Percentiles rank a stretch among this genome's conserved stretches.
Conservation (phyloP, 2,329 filamentous ascomycete genomes). For the Endothia cerciana region DNA sequence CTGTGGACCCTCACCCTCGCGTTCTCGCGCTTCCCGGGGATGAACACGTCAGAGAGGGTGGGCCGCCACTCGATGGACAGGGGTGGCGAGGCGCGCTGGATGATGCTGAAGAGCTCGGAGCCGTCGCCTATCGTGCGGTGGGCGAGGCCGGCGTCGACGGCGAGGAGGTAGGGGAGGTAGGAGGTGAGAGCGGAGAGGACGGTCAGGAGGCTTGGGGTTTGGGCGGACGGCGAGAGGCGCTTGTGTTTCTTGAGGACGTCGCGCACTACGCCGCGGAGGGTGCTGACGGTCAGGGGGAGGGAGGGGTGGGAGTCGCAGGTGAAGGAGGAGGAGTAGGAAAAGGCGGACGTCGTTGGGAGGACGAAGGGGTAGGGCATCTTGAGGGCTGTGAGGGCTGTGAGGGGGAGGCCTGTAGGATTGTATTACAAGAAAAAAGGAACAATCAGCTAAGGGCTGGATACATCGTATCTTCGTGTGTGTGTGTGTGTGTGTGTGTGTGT, state of each 20-base stretch:
- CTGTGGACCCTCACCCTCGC: slow-evolving; percentile 71
- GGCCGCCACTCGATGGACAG: slow-evolving; percentile 83
- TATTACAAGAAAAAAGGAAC: neutral
- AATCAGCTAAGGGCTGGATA: neutral
- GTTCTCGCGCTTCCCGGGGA: slow-evolving; percentile 64
- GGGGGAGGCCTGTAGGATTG: slow-evolving; percentile 5
- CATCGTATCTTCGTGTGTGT: neutral
- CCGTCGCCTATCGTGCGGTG: slow-evolving; percentile 46
- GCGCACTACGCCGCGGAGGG: slow-evolving; percentile 80
- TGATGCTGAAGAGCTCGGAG: slow-evolving; percentile 67
- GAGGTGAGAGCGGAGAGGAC: slow-evolving; percentile 71
- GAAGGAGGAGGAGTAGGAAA: slow-evolving; percentile 80
- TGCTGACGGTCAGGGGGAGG: slow-evolving; percentile 79
- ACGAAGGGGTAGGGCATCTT: slow-evolving; percentile 88
- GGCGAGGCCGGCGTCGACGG: slow-evolving; percentile 74
- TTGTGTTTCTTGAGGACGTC: slow-evolving; percentile 89
- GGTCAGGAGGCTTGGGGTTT: slow-evolving; percentile 69
- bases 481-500: neutral
- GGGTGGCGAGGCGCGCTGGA: slow-evolving; percentile 55
- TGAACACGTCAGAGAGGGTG: slow-evolving; percentile 68
- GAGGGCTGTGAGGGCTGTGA: slow-evolving; percentile 17
- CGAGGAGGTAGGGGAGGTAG: slow-evolving; percentile 84
- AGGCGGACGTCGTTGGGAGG: slow-evolving; percentile 86
- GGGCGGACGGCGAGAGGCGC: slow-evolving; percentile 73
- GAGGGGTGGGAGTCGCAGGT: slow-evolving; percentile 85